Base-by-base conservation (phyloP, 768 basidiomycete species). In the Strobilomyces dryophilus region DNA sequence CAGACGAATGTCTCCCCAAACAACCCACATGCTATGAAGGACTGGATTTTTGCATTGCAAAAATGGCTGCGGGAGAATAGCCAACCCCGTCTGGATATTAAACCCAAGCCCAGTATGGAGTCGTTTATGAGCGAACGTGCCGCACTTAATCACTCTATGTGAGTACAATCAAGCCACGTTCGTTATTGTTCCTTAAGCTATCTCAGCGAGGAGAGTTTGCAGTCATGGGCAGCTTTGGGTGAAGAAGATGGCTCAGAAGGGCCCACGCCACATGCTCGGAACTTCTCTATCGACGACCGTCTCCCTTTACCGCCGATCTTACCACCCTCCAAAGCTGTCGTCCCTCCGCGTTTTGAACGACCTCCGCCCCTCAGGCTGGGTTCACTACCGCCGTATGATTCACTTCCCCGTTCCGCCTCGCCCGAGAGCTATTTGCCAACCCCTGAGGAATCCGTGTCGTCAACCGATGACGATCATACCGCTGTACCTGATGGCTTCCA, bases 21-120 rank as follows among this genome's bases (percentile, higher is more conserved):
- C 44, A 76, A 78, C 52, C 68, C 74, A 31, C 76, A 81, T 46
- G 74, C 74, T 17, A 81, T 85, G 76, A 80, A 79, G 64, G 79
- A 82, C 40, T 93, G 92, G 87, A 82, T 95, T 48, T 71, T 72
- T 36, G 72, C 72, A 50, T 62, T 97, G 54, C 88, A 89, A 66
- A 74, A 67, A 52, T 98, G 92, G 92, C 80, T 98, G 36, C 81
- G 81, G 58, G 71, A 71, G 17, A 76, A 86, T 51, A 63, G 55
- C 45, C 73, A 34, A 57, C 63, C 39, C 58, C 73, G 47, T 46
- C 64, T 57, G 52, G 72, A 66, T 49, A 66, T 57, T 62, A 64
- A 51, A 48, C 53, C 67, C 35, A 71, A 70, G 49, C 63, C 70
- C 15, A 76, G 73, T 53, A 74, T 78, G 41, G 83, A 86, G 61